phyloP scores from a whole-genome alignment of 345 rosid species.

The Excoecaria cochinchinensis region DNA sequence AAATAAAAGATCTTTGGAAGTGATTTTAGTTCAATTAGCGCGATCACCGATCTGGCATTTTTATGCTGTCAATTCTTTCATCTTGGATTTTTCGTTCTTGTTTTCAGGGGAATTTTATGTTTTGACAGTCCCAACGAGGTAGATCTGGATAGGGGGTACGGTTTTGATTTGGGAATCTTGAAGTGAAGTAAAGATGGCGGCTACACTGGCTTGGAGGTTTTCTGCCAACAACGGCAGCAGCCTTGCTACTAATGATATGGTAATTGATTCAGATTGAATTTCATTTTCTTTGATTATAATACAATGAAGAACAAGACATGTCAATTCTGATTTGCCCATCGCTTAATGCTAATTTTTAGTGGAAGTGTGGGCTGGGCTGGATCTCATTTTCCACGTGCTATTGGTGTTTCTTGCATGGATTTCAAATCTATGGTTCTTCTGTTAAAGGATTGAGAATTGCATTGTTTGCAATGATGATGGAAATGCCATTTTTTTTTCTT shows the following conservation, averaged over 20 bases:
- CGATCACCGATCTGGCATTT: conserved; percentile 30
- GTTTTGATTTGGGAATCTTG: conserved; percentile 38
- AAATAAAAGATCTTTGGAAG: neutral
- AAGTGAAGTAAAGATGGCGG: conserved; percentile 59
- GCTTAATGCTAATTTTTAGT: neutral
- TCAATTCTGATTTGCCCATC: neutral
- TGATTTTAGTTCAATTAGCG: neutral
- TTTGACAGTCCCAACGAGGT: conserved; percentile 41
- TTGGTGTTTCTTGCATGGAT: neutral
- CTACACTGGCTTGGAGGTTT: conserved; percentile 83
- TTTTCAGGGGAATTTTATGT: conserved; percentile 62
- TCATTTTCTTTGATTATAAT: neutral
- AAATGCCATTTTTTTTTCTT: neutral
- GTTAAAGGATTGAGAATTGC: neutral
- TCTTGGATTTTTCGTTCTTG: conserved; percentile 9
- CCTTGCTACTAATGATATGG: conserved; percentile 64
- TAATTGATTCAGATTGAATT: conserved; percentile 23
- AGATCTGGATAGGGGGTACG: conserved; percentile 61
- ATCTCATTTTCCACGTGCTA: conserved; percentile 14
- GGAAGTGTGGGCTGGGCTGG: conserved; percentile 10
- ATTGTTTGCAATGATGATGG: neutral
- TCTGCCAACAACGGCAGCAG: conserved; percentile 74
- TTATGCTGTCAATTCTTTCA: neutral
- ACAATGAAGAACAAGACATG: neutral
- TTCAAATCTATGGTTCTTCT: conserved; percentile 2